phyloP scores from a whole-genome alignment of 163 green algal species.

The Coccomyxa subellipsoidea region DNA sequence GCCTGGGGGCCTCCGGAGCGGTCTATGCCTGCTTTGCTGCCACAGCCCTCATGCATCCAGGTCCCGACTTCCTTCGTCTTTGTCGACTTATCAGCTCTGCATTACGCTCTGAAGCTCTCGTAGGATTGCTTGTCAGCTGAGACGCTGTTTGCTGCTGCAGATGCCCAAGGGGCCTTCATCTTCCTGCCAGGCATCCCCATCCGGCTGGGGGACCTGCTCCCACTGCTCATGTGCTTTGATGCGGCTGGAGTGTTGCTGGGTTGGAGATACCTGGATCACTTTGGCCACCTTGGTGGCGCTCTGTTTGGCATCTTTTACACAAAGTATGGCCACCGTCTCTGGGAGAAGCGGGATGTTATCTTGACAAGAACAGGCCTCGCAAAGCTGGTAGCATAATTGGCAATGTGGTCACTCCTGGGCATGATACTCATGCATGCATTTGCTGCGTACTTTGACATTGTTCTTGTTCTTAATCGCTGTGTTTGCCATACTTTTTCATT shows the following conservation, averaged over 20 bases:
- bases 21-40: slow-evolving; percentile 27
- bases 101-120: too few species aligned
- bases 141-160: neutral
- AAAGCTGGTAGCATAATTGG: neutral
- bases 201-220: slow-evolving; percentile 7
- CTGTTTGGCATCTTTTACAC: slow-evolving; percentile 15
- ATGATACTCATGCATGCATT: neutral
- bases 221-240: slow-evolving; percentile 16
- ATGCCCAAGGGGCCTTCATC: neutral
- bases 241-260: slow-evolving; percentile 10
- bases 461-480: too few species aligned
- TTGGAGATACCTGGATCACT: slow-evolving; percentile 28
- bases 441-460: too few species aligned
- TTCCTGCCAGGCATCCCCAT: slow-evolving; percentile 6
- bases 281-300: slow-evolving; percentile 29
- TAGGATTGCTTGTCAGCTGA: neutral
- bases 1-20: slow-evolving; percentile 23
- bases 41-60: slow-evolving; percentile 17
- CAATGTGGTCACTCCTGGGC: neutral
- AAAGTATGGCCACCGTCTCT: neutral
- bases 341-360: neutral
- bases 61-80: neutral
- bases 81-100: too few species aligned
- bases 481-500: too few species aligned
- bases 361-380: neutral